Evolutionary conservation across 495 filamentous ascomycete species (phyloP).

Genomic region (Pseudotulostoma volvatum): DNA sequence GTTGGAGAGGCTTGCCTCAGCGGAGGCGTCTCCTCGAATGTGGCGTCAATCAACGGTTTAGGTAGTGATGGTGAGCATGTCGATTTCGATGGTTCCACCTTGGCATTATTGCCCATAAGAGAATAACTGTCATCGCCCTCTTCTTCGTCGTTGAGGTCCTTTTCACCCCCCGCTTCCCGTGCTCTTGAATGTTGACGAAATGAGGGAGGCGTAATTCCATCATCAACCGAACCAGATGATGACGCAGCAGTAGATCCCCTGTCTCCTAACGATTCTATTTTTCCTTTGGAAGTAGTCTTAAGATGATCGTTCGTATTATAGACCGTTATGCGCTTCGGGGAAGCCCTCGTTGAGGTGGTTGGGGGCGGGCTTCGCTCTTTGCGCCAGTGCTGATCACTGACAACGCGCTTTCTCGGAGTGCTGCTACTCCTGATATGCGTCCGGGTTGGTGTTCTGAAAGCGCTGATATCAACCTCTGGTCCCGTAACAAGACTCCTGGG

Average conservation of each 20-base stretch:
- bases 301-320: constrained; percentile 26
- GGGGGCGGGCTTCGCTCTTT: constrained; percentile 30
- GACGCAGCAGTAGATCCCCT: background rate
- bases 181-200: constrained; percentile 3
- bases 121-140: constrained; percentile 11
- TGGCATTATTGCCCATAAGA: constrained; percentile 7
- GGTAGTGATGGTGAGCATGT: constrained; percentile 5
- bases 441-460: constrained; percentile 10
- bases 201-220: constrained; percentile 8
- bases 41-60: constrained; percentile 8
- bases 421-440: constrained; percentile 29
- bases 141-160: constrained; percentile 6
- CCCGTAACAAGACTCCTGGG: background rate
- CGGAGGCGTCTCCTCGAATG: constrained; percentile 9
- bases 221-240: constrained; percentile 3
- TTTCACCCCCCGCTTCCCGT: constrained; percentile 1
- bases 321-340: constrained; percentile 31
- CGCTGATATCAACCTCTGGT: background rate
- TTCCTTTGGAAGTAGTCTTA: constrained; percentile 1
- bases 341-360: constrained; percentile 24
- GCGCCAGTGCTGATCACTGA: constrained; percentile 67
- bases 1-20: constrained; percentile 14
- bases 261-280: constrained; percentile 1
- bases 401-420: constrained; percentile 57
- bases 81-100: constrained; percentile 6